Evolutionary conservation across 331 rosid genomes (phyloP), one percentile per base, ranked within the genome.

Genomic region (Prunus yedoensis): DNA sequence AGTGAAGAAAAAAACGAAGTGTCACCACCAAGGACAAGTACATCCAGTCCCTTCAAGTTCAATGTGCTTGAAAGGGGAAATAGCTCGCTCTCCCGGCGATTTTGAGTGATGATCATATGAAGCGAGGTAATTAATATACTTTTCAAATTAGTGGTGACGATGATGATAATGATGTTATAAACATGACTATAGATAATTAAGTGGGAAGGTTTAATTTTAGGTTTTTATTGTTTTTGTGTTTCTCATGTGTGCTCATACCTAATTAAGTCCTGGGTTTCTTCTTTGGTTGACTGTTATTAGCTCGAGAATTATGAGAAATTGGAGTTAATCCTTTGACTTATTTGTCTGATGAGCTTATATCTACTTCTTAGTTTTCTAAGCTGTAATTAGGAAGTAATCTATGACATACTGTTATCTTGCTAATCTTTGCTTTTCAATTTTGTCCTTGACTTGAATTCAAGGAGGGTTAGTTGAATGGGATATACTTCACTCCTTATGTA

Each of bases 51-150:
- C 41, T 54, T 71, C n/a, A 77, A 78, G 74, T 75, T 83, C 76
- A 74, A 63, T 38, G 67, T 61, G 78, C 46, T 68, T 61, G 80
- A 76, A 70, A 78, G 77, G 77, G 74, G 81, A 63, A 77, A 43
- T 47, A 72, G 78, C 17, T 79, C 85, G 7, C 28, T 75, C 23
- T 45, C 77, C 11, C 54, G 73, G 68, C 67, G 77, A 70, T 86
- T 85, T 80, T 84, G 69, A 70, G 68, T 38, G 47, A 18, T 61
- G 43, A 25, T 60, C n/a, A 28, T 54, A 46, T 56, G 54, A 72
- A 57, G 73, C 50, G 41, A 64, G 82, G 82, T 79, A 79, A 79
- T 27, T n/a, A 74, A 65, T 52, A 64, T 66, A 59, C 58, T 45
- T 73, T 52, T 9, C 12, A 32, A 62, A 10, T 63, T 25, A 14